Percentiles rank a stretch among this genome's conserved stretches.
Evolutionary conservation across 2,329 filamentous ascomycete genomes (phyloP).

Genomic region (Claviceps pazoutovae): DNA sequence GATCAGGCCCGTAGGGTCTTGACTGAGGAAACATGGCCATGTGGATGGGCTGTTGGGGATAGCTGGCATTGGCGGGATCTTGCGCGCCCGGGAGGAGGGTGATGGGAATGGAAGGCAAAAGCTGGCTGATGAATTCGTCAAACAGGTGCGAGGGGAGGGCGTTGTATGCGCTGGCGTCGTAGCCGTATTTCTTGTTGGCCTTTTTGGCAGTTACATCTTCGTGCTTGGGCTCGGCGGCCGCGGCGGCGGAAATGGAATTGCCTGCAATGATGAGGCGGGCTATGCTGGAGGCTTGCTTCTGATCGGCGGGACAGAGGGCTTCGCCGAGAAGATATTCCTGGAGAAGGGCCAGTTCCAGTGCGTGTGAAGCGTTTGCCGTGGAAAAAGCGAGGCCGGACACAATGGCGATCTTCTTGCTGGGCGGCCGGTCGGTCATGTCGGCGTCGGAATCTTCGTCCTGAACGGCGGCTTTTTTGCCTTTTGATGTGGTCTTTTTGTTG

Average conservation of each 20-base stretch:
- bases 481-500: neutral
- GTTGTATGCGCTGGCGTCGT: conserved; percentile 82
- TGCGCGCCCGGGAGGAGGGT: conserved; percentile 73
- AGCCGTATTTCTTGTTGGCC: conserved; percentile 72
- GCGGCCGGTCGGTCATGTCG: conserved; percentile 42
- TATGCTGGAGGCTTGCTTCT: conserved; percentile 51
- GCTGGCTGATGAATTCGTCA: conserved; percentile 65
- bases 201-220: conserved; percentile 32
- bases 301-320: conserved; percentile 44
- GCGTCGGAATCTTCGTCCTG: conserved; percentile 23
- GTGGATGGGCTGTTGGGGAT: conserved; percentile 90
- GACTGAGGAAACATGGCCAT: conserved; percentile 75
- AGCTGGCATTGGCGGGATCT: conserved; percentile 78
- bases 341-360: conserved; percentile 62
- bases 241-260: conserved; percentile 66
- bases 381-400: conserved; percentile 81
- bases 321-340: conserved; percentile 84
- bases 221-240: conserved; percentile 18
- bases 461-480: conserved; percentile 1
- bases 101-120: conserved; percentile 76
- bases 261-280: conserved; percentile 82
- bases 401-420: conserved; percentile 55
- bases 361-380: conserved; percentile 56
- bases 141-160: conserved; percentile 69
- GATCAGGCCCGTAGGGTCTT: conserved; percentile 48